Base-by-base conservation (phyloP, 345 rosid species). In the Eutrema yunnanense region DNA sequence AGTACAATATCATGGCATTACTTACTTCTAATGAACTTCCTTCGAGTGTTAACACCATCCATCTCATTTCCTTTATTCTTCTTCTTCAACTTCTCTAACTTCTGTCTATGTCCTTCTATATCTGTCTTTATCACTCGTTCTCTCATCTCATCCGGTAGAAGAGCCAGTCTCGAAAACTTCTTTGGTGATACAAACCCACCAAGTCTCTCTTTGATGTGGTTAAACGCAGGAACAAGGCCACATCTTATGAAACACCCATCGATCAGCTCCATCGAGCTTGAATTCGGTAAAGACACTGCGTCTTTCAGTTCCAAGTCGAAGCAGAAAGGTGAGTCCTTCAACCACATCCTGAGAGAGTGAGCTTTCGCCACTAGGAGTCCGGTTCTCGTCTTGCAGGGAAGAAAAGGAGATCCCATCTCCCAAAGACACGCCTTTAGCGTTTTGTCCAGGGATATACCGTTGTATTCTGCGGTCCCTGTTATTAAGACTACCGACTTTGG, bases 341-440 rank as follows among this genome's bases (percentile, higher is more conserved):
- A 78, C 98, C 98, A 94, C 98, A 94, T 94, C 72, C 88, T 84
- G 36, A 94, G 90, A 58, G 98, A 89, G 73, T 91, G 96, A 27
- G 90, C 95, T 86, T 94, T 94, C 6, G 96, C 98, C 8, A 91
- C 82, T 36, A 91, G 89, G 62, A 91, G 87, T 54, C 97, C 96
- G 0, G 86, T 91, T 63, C 96, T 80, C 38, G 91, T 84, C 80
- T 78, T 87, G 75, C 96, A 87, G 1, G 96, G 98, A 66, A 89
- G 87, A 79, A 91, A 94, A 9, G 98, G 98, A 9, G 98, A 91
- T 3, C 91, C 95, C 98, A 94, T 94, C 82, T 94, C 98, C 97
- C 95, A 94, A 50, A 94, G 95, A 80, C 84, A 94, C 0, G 87
- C 92, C 81, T 90, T 94, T 65, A 94, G 59, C 14, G 98, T 94